phyloP scores from a whole-genome alignment of 495 filamentous ascomycete species.

The Mytilinidion resinicola region DNA sequence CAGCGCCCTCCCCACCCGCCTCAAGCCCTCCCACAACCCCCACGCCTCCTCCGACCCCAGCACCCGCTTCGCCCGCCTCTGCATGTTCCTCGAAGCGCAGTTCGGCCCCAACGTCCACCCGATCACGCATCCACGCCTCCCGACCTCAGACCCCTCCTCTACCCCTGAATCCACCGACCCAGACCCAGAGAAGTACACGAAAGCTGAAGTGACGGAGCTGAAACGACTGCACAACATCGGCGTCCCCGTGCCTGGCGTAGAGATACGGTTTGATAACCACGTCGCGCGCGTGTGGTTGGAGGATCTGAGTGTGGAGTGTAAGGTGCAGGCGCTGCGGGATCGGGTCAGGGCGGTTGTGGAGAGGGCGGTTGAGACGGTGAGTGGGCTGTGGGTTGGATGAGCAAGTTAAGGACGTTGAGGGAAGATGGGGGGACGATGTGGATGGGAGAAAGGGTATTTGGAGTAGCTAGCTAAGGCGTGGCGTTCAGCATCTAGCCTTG shows the following conservation, averaged over 20 bases:
- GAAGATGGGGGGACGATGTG: no score
- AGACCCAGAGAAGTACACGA: constrained; percentile 21
- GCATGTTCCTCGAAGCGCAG: constrained; percentile 95
- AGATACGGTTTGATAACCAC: constrained; percentile 82
- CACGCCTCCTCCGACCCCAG: constrained; percentile 63
- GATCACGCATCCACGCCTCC: constrained; percentile 52
- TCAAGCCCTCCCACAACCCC: constrained; percentile 49
- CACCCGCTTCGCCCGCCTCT: constrained; percentile 73
- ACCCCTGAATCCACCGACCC: constrained; percentile 25
- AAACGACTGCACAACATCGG: constrained; percentile 69
- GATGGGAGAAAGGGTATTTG: no score
- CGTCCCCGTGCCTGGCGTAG: constrained; percentile 80
- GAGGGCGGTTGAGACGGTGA: constrained; percentile 82
- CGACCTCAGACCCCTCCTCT: constrained; percentile 28
- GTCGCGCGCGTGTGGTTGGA: constrained; percentile 88
- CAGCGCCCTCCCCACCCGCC: constrained; percentile 16
- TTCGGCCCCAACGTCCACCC: constrained; percentile 74
- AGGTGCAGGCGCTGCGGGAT: constrained; percentile 63
- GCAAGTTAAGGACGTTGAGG: no score
- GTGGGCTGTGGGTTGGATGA: constrained; percentile 55
- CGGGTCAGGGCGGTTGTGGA: constrained; percentile 85
- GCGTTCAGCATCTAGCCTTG: no score
- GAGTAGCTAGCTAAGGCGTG: no score
- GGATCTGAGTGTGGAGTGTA: constrained; percentile 80
- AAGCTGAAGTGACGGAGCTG: constrained; percentile 56